Evolutionary conservation across 1,284 basidiomycete genomes (phyloP), one percentile per base, ranked within the genome.

Genomic region (Stereum hirsutum): DNA sequence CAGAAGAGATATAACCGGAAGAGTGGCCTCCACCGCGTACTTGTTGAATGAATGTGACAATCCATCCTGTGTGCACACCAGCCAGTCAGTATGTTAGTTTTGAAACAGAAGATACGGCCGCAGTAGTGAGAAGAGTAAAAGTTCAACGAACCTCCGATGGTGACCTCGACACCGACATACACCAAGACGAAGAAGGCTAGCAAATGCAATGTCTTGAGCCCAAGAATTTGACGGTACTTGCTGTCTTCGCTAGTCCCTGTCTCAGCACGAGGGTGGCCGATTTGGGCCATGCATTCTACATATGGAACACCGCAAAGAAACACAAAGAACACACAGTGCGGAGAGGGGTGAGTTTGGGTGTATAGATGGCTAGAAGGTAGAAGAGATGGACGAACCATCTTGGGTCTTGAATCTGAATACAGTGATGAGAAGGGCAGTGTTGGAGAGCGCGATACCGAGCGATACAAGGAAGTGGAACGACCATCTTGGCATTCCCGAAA

Each of bases 391-490:
- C 12, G 8, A 51, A 75, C 77, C 67, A 41, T 84, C 75, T 49
- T 79, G 77, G 5, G 58, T 66, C 49, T 73, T 70, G 14, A 75
- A 59, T 6, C 68, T 64, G 60, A 86, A 83, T 0, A 78, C 71
- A 2, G 54, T 47, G 7, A 69, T 46, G 11, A 83, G 53, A 2
- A 68, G 26, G 6, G 63, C 26, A 0, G 63, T 59, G 42, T 78
- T 82, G 19, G 62, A 42, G 12, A 70, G 39, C 0, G 78, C 73
- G 14, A 87, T 47, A 2, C 71, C 74, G 3, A 85, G 59, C 0
- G 79, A 82, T 8, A 64, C 62, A 7, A 84, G 62, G 55, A 76
- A 88, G 56, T 84, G 78, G 52, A 76, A 77, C 8, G 80, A 84
- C 71, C 78, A 79, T 41, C 58, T 62, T 1, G 47, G 54, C 31